Conservation (phyloP, 129 eudicot species). For the Centaurea solstitialis region DNA sequence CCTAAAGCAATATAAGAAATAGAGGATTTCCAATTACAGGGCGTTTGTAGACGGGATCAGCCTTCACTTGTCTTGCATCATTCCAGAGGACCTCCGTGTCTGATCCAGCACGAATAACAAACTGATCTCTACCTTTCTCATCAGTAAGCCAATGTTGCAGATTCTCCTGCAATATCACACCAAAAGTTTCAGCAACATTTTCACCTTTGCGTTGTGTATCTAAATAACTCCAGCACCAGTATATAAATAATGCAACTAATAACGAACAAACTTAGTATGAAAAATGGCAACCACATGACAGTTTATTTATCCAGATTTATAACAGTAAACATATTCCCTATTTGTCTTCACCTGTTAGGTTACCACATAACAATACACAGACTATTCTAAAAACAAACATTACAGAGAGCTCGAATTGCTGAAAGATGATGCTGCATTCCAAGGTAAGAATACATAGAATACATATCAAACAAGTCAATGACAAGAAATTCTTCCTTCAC, state of each 20-base stretch:
- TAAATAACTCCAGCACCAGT: background rate
- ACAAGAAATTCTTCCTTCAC: too few species aligned
- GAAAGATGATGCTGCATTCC: too few species aligned
- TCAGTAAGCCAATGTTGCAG: conserved; percentile 49
- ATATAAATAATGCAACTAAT: background rate
- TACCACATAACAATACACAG: background rate
- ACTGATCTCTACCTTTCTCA: conserved; percentile 46
- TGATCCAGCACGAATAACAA: conserved; percentile 51
- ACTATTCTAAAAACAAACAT: background rate
- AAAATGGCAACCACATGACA: background rate
- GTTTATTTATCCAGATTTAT: background rate
- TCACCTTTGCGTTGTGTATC: background rate
- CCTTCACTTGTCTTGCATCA: conserved; percentile 48
- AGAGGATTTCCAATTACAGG: conserved; percentile 30
- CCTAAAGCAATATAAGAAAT: background rate
- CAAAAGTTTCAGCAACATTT: conserved; percentile 3
- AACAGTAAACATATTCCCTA: background rate
- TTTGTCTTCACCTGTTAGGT: background rate
- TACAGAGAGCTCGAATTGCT: too few species aligned
- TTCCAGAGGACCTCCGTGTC: conserved; percentile 50
- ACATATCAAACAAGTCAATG: too few species aligned
- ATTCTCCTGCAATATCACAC: conserved; percentile 38
- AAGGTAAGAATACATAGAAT: too few species aligned
- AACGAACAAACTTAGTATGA: background rate
- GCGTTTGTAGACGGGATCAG: conserved; percentile 51